These are phyloP conservation scores for Phytophthora agathidicida DNA, from an alignment of 352 stramenopile species.

Conservation along the genomic window DNA sequence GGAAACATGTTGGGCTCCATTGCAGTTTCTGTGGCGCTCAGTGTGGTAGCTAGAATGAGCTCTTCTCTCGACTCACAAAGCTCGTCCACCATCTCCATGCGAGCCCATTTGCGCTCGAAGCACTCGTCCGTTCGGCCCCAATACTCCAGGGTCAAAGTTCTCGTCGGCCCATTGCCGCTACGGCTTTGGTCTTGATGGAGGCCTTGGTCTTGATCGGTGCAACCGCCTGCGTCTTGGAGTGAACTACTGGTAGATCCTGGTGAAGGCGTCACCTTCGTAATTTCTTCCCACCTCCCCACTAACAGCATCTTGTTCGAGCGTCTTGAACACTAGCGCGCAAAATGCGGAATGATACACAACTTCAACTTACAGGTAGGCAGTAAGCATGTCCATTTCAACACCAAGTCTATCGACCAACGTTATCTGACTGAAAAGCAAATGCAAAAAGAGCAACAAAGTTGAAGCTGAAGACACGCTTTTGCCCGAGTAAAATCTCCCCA, in stretches of 20 bases:
- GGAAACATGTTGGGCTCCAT: constrained; percentile 89
- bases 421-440: constrained; percentile 9
- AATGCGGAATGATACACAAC: constrained; percentile 30
- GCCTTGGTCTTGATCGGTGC: not conserved
- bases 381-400: constrained; percentile 10
- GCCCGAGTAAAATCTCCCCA: not conserved
- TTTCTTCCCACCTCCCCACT: not conserved
- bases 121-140: constrained; percentile 83
- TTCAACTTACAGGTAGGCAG: constrained; percentile 23
- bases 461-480: constrained; percentile 8
- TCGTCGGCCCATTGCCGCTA: constrained; percentile 1
- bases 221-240: not conserved
- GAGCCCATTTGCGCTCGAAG: constrained; percentile 84
- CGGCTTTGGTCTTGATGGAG: not conserved
- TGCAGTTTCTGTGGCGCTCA: constrained; percentile 59
- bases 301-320: not conserved
- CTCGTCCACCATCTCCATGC: constrained; percentile 73
- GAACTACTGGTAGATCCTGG: too few relatives aligned
- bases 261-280: too few relatives aligned
- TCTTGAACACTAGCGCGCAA: not conserved
- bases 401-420: constrained; percentile 24
- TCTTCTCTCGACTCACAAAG: constrained; percentile 66
- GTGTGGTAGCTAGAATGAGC: constrained; percentile 73
- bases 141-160: constrained; percentile 76
- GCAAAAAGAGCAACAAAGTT: constrained; percentile 1